These are phyloP conservation scores for Candolleomyces efflorescens DNA, from an alignment of 768 basidiomycete genomes.

Conservation along the genomic window DNA sequence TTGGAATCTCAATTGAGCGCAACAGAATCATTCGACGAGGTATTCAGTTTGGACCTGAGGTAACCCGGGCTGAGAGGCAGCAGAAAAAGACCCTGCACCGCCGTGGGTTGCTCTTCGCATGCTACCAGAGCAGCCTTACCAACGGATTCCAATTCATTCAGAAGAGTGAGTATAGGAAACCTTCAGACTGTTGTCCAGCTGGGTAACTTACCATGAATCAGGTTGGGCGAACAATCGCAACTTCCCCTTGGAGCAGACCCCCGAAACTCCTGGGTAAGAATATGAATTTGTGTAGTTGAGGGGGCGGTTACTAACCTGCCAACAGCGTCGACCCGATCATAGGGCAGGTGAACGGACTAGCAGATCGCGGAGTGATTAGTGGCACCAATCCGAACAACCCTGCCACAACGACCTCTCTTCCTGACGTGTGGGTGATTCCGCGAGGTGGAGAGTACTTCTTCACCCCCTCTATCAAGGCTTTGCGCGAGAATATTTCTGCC, in stretches of 20 bases:
- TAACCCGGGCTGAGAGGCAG: slow-evolving; percentile 33
- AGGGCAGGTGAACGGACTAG: slow-evolving; percentile 23
- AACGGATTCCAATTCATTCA: slow-evolving; percentile 42
- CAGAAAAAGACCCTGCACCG: slow-evolving; percentile 35
- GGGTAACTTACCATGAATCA: slow-evolving; percentile 9
- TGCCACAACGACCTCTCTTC: slow-evolving; percentile 23
- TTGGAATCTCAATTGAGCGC: slow-evolving; percentile 19
- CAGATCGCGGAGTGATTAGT: slow-evolving; percentile 15
- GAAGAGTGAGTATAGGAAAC: slow-evolving; percentile 21
- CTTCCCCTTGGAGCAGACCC: slow-evolving; percentile 29
- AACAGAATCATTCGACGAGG: slow-evolving; percentile 45
- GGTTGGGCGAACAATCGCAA: slow-evolving; percentile 34
- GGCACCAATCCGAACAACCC: slow-evolving; percentile 31
- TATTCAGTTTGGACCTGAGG: slow-evolving; percentile 49
- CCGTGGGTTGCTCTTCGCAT: slow-evolving; percentile 45
- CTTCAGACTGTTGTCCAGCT: background rate
- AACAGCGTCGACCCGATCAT: slow-evolving; percentile 46
- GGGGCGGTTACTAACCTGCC: background rate
- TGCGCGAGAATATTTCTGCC: slow-evolving; percentile 24
- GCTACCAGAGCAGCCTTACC: slow-evolving; percentile 37
- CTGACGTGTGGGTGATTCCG: slow-evolving; percentile 33
- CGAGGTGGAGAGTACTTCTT: slow-evolving; percentile 55
- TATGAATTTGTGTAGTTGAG: background rate
- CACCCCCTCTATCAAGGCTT: slow-evolving; percentile 41
- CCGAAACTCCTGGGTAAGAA: slow-evolving; percentile 28